Evolutionary conservation across 441 rosid genomes (phyloP), one percentile per base, ranked within the genome.

Genomic region (Gossypium gossypioides): DNA sequence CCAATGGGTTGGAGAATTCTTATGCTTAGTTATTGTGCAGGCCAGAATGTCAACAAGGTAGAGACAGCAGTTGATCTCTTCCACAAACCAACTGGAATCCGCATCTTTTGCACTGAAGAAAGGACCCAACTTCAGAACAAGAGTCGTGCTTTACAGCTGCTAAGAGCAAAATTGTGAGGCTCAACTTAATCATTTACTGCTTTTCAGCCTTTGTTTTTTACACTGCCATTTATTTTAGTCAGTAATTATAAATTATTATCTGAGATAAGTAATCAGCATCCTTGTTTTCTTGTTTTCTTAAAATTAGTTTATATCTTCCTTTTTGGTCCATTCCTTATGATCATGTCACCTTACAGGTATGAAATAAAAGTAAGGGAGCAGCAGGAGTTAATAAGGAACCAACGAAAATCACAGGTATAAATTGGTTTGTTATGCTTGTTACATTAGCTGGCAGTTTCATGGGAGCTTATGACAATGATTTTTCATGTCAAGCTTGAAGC

Each of bases 31-130:
- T 75, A 37, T 80, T 50, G 18, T 84, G 79, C 92, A 94, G 99
- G 97, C 57, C 97, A 92, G 80, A 94, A 94, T 83, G 99, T 90
- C 71, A 94, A 89, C 86, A 90, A 92, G 86, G 99, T 94, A 71
- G 99, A 94, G 86, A 94, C 97, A 44, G 97, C 97, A 34, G 85
- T 88, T 76, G 97, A 94, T 87, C 89, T 94, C 78, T 27, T 92
- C 79, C 94, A 94, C 70, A 94, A 94, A 81, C 97, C 97, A 74
- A 85, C 94, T 0, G 96, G 97, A 75, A 92, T 94, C 63, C 93
- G 97, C 78, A 91, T 94, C 72, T 91, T 94, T 79, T 94, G 98
- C 75, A 90, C 96, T 9, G 97, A 91, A 81, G 96, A 94, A 77
- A 90, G 97, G 82, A 87, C 96, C 72, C 97, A 94, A 78, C 72